Conservation (phyloP, 345 rosid genomes). For the Boechera stricta region DNA sequence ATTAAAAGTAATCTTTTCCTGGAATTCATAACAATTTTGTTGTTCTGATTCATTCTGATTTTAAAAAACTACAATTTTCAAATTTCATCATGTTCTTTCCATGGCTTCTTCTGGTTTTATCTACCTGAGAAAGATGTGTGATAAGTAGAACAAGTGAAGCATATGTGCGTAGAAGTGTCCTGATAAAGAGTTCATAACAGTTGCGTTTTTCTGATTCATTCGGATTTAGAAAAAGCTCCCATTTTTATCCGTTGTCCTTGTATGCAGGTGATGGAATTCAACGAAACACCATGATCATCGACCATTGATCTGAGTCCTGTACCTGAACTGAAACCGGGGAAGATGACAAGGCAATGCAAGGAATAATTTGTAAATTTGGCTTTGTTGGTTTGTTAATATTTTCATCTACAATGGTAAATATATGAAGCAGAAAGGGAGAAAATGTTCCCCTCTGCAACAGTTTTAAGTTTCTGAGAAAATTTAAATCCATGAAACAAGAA, state of each 20-base stretch:
- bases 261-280: slow-evolving; percentile 49
- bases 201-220: slow-evolving; percentile 4
- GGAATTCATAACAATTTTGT: background rate
- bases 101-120: slow-evolving; percentile 24
- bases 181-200: background rate
- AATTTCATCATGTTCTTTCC: background rate
- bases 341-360: slow-evolving; percentile 40
- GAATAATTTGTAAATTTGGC: slow-evolving; percentile 32
- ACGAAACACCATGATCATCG: slow-evolving; percentile 39
- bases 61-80: background rate
- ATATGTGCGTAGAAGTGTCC: background rate
- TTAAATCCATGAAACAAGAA: slow-evolving; percentile 20
- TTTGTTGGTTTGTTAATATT: slow-evolving; percentile 44
- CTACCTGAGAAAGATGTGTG: slow-evolving; percentile 17
- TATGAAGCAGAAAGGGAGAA: slow-evolving; percentile 40
- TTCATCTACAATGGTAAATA: slow-evolving; percentile 38
- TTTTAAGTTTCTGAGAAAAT: slow-evolving; percentile 19
- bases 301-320: slow-evolving; percentile 17
- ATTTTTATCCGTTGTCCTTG: slow-evolving; percentile 2
- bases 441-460: slow-evolving; percentile 39
- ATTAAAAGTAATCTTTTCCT: background rate
- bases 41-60: background rate
- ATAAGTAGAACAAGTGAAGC: slow-evolving; percentile 15
- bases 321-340: slow-evolving; percentile 39
- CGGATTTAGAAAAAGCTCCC: background rate